phyloP scores from a whole-genome alignment of 2,329 filamentous ascomycete species.

The Diaporthe ilicicola region DNA sequence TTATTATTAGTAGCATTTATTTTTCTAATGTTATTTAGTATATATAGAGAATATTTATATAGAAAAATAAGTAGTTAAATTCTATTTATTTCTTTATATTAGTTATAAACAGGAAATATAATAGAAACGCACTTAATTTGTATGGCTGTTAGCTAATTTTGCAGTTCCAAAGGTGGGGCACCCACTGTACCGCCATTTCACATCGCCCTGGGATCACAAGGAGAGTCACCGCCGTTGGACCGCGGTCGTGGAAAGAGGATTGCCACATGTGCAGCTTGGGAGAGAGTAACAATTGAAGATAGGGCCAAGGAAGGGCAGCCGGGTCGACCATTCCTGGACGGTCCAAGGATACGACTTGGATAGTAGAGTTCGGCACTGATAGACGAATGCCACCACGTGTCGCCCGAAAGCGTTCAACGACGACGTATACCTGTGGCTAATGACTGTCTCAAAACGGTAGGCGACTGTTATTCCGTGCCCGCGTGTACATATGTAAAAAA shows the following conservation, averaged over 20 bases:
- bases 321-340: slow-evolving; percentile 4
- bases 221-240: background rate
- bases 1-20: no score
- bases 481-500: background rate
- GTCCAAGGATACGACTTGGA: background rate
- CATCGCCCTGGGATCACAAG: background rate
- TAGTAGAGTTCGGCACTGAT: background rate
- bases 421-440: background rate
- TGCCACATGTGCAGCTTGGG: background rate
- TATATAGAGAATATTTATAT: no score
- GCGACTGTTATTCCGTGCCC: background rate
- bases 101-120: no score
- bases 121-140: no score
- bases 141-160: no score
- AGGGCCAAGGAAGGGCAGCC: background rate
- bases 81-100: no score
- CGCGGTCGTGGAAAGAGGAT: background rate
- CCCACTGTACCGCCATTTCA: slow-evolving; percentile 1
- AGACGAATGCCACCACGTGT: background rate
- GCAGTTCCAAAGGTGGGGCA: no score
- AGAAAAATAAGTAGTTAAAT: no score
- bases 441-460: slow-evolving; percentile 3
- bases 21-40: no score
- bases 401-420: background rate
- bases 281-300: no score